These are phyloP conservation scores for Immersiporthe knoxdaviesiana DNA, from an alignment of 2,329 filamentous ascomycete genomes.

Conservation along the genomic window DNA sequence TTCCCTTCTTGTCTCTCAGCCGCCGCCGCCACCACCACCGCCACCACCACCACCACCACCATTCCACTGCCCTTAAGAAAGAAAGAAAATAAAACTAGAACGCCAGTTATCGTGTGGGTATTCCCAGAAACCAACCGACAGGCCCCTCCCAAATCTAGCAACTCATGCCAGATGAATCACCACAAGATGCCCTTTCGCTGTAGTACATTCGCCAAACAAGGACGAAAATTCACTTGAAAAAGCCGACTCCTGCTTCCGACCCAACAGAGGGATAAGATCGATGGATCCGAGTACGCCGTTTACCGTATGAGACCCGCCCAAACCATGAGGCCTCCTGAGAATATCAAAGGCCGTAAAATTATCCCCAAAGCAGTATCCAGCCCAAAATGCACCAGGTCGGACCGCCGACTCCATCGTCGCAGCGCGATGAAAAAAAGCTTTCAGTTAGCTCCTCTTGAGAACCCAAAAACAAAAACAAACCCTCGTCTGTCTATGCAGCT, in stretches of 20 bases:
- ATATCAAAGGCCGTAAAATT: slow-evolving; percentile 8
- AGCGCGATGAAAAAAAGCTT: slow-evolving; percentile 24
- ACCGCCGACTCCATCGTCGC: slow-evolving; percentile 18
- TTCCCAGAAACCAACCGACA: slow-evolving; percentile 25
- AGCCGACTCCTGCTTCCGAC: slow-evolving; percentile 10
- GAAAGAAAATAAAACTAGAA: slow-evolving; percentile 4
- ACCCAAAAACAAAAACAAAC: slow-evolving; percentile 11
- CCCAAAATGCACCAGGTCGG: slow-evolving; percentile 21
- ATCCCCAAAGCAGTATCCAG: slow-evolving; percentile 25
- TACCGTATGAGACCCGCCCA: slow-evolving; percentile 13
- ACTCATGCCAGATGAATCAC: slow-evolving; percentile 26
- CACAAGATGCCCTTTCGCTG: slow-evolving; percentile 17
- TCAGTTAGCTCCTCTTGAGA: slow-evolving; percentile 21
- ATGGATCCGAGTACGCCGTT: slow-evolving; percentile 20
- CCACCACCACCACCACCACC: background rate
- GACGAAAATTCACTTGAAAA: slow-evolving; percentile 25
- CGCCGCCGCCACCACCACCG: background rate
- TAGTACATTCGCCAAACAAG: slow-evolving; percentile 26
- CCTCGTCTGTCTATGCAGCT: slow-evolving; percentile 25
- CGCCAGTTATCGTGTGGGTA: slow-evolving; percentile 26
- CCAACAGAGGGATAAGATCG: slow-evolving; percentile 14
- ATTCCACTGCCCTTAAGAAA: background rate
- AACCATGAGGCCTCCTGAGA: slow-evolving; percentile 20
- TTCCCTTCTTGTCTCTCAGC: slow-evolving; percentile 5
- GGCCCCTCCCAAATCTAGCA: slow-evolving; percentile 21